Evolutionary conservation across 129 eudicot genomes (phyloP), one percentile per base, ranked within the genome.

Genomic region (Heracleum sosnowskyi): DNA sequence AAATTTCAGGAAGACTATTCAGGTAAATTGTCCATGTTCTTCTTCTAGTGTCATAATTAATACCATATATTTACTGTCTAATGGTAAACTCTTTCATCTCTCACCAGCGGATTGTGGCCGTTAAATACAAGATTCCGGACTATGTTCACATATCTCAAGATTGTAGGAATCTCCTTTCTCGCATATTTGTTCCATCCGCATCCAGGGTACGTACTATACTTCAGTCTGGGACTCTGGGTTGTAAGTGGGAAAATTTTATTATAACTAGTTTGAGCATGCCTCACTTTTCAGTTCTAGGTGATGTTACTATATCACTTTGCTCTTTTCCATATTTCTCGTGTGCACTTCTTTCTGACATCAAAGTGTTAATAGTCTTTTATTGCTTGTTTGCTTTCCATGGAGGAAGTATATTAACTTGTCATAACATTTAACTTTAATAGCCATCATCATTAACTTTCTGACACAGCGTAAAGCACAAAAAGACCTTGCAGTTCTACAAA

Each of bases 121-220:
- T 87, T 69, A 93, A 95, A 60, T 91, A 95, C 87, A 91, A 83
- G 83, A 90, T 95, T 74, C 98, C 98, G 0, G 98, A 95, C 79
- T 95, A 95, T 82, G 98, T 95, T 83, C 97, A 91, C 87, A 86
- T 95, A 79, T 95, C 98, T 72, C 97, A 91, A 89, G 98, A 95
- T 44, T 95, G 97, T 70, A 87, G 90, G 81, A 96, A 91, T 82
- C 98, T 95, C 11, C 96, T 95, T 41, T 88, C 98, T 80, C 97
- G 96, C 80, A 90, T 95, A 77, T 95, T 95, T 82, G 96, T 91
- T 39, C 88, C 96, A 70, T 83, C 78, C 79, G 81, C 98, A 29
- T 62, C 88, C 64, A 74, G 94, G 92, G 98, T 95, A 95, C 26
- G 89, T 83, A 33, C 70, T 45, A 55, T 49, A 57, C 62, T 1